These are phyloP conservation scores for Penicillium sp. DNA, from an alignment of 2,329 filamentous ascomycete genomes.

Conservation along the genomic window DNA sequence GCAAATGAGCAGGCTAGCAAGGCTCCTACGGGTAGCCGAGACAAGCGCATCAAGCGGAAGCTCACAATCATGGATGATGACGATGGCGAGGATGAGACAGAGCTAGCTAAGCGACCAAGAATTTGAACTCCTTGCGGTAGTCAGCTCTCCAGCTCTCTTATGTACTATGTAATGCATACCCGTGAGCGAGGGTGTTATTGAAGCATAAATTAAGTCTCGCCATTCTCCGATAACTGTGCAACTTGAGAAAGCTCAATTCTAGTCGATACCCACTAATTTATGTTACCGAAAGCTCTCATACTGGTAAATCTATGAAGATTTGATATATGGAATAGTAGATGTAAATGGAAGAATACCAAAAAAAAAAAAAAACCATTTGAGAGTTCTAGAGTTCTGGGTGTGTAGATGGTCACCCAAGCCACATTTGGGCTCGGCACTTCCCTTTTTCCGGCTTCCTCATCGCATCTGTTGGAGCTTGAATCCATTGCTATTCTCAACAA, in stretches of 20 bases:
- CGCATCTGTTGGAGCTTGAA: constrained; percentile 24
- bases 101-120: constrained; percentile 35
- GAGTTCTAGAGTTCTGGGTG: not conserved
- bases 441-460: constrained; percentile 25
- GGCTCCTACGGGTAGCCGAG: constrained; percentile 9
- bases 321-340: not conserved
- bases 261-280: not conserved
- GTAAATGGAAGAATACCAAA: not conserved
- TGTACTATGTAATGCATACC: constrained; percentile 7
- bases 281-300: not conserved
- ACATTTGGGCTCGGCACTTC: constrained; percentile 17
- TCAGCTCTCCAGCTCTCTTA: not conserved
- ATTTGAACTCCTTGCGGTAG: constrained; percentile 15
- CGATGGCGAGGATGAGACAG: constrained; percentile 27
- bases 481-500: constrained; percentile 11
- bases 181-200: not conserved
- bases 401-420: not conserved
- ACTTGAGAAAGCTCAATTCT: not conserved
- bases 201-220: not conserved
- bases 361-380: not conserved
- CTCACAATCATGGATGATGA: constrained; percentile 24
- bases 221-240: not conserved
- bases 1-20: not conserved
- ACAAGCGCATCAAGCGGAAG: constrained; percentile 23
- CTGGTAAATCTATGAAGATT: not conserved